Evolutionary conservation across 202 grass and related monocot species (phyloP), one percentile per base, ranked within the genome.

Genomic region (Eragrostis tef): DNA sequence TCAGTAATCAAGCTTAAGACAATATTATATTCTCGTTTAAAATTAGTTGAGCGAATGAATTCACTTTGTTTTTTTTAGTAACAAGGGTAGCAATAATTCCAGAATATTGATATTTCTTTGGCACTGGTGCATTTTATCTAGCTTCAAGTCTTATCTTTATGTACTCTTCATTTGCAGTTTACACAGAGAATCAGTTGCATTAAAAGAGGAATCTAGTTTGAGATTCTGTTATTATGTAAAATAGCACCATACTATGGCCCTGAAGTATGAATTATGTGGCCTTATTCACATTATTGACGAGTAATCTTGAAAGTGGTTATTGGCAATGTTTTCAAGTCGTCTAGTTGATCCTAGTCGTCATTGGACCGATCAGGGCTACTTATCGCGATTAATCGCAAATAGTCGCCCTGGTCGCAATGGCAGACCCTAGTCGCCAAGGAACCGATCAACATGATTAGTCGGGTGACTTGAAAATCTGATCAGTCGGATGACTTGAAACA

Each of bases 61-160:
- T 64, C 6, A 5, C 20, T 48, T 14, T 31, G n/a, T 75, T 80
- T 74, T 6, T 64, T 87, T 75, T 70, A 29, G 22, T 65, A 64
- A 41, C 25, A 80, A 44, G 11, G 69, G 36, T 9, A 48, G 22
- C n/a, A 14, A 64, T 15, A 71, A 54, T 56, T 60, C 29, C 9
- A 51, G 16, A 44, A 15, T 76, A 20, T 10, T 9, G 5, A 75
- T 61, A 8, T 69, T 74, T 75, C 67, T 15, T 52, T 62, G 34
- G 20, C 20, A 83, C 10, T 45, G 56, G 34, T 44, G 25, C 3
- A 11, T 36, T 24, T 80, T 57, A 7, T 66, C 19, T 65, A 41
- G 41, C 26, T 66, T 15, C 13, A 68, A 34, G 1, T 19, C 26
- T 29, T 5, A 10, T 21, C 31, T 44, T 82, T n/a, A 10, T 42